Evolutionary conservation across 352 stramenopile species (phyloP), one percentile per base, ranked within the genome.

Genomic region (Globisporangium okanoganense): DNA sequence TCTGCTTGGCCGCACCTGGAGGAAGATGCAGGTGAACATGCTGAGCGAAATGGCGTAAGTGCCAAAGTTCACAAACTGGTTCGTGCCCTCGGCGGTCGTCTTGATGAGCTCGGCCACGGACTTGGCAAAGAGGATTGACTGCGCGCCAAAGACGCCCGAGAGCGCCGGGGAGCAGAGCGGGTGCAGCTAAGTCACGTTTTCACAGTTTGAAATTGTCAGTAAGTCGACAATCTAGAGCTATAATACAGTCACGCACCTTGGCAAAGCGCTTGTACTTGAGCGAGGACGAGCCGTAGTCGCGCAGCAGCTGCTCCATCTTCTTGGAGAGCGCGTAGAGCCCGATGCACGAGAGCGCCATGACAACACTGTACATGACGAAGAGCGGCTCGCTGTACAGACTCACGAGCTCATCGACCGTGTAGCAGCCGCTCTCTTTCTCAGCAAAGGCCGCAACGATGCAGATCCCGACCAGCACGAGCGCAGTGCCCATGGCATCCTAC

Each of bases 41-140:
- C 72, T 74, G 22, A 94, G 33, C 10, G 87, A 72, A 55, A 97
- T 90, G 27, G 77, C 61, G 56, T 96, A 97, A 7, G 85, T 91
- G 44, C 85, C 85, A 35, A 79, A 70, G 9, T 72, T 82, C 22
- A 66, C 71, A 51, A 96, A 90, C 53, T 93, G 86, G 59, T 81
- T 85, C 33, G 85, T 76, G 10, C 83, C 85, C 22, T 82, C 76
- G 20, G 79, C 58, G n/a, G 79, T 89, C 2, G 82, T 90, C 59
- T 94, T 96, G 49, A 96, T 67, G 29, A 96, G 78, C 62, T 96
- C 87, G 0, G 80, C 82, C 4, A 82, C 75, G 1, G 81, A 91
- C 65, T 96, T 95, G 48, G 87, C 83, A 44, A 92, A 94, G 10
- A 96, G 69, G 13, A 94, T 74, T 0, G 81, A 92, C 59, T 94